These are phyloP conservation scores for Sophora flavescens DNA, from an alignment of 306 rosid species.

Conservation along the genomic window DNA sequence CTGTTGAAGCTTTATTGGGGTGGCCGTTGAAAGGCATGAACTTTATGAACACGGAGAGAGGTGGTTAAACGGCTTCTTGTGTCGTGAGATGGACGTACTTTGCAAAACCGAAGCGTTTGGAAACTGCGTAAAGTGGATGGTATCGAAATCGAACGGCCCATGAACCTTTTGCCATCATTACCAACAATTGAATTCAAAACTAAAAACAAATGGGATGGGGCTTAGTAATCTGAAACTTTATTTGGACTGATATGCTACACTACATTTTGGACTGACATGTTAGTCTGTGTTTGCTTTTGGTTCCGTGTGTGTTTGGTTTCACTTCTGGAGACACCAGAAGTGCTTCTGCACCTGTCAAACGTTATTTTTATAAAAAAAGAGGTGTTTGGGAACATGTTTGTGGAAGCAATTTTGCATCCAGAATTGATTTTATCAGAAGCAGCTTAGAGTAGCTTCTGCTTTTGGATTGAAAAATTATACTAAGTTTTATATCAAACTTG, in stretches of 20 bases:
- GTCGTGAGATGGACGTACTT: slow-evolving; percentile 49
- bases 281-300: too few relatives aligned
- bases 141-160: slow-evolving; percentile 33
- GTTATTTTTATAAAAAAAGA: too few relatives aligned
- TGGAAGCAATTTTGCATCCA: too few relatives aligned
- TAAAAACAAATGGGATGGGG: not conserved
- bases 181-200: not conserved
- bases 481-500: too few relatives aligned
- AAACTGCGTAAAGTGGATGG: slow-evolving; percentile 31
- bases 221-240: not conserved
- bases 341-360: too few relatives aligned
- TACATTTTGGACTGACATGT: slow-evolving; percentile 33
- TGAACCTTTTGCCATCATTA: not conserved
- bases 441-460: too few relatives aligned
- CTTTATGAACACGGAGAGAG: slow-evolving; percentile 43
- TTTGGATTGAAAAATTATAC: too few relatives aligned
- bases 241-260: slow-evolving; percentile 42
- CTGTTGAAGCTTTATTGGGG: slow-evolving; percentile 21
- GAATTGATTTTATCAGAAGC: too few relatives aligned
- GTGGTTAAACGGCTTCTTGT: slow-evolving; percentile 33
- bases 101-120: slow-evolving; percentile 22
- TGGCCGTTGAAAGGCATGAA: slow-evolving; percentile 64
- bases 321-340: too few relatives aligned
- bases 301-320: too few relatives aligned
- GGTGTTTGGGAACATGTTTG: too few relatives aligned